A percentile compares a stretch with the other conserved stretches of the same genome.
Evolutionary conservation across 768 basidiomycete species (phyloP).

Genomic region (Russula virescens): DNA sequence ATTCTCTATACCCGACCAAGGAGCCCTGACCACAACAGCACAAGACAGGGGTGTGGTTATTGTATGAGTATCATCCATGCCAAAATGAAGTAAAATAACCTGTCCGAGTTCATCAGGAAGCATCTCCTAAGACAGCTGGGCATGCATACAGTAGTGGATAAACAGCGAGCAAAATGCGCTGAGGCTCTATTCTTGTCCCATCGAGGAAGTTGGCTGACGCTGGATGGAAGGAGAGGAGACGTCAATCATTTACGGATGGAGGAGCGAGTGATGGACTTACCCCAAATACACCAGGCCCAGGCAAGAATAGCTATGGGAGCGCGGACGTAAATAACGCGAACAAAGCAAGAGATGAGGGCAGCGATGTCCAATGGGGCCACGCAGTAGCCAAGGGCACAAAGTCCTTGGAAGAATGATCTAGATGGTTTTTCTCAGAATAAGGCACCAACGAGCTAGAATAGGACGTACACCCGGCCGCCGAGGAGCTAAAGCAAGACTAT

Average conservation of each 20-base stretch:
- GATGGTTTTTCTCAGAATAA: background rate
- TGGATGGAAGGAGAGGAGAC: slow-evolving; percentile 32
- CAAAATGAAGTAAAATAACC: slow-evolving; percentile 89
- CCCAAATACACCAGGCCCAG: slow-evolving; percentile 98
- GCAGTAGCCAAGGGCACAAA: slow-evolving; percentile 94
- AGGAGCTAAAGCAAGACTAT: slow-evolving; percentile 47
- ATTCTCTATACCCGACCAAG: background rate
- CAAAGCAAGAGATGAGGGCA: slow-evolving; percentile 79
- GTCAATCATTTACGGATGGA: background rate
- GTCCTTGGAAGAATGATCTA: slow-evolving; percentile 92
- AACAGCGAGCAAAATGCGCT: slow-evolving; percentile 86
- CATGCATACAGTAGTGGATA: slow-evolving; percentile 86
- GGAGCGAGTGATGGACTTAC: slow-evolving; percentile 41
- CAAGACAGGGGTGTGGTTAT: slow-evolving; percentile 31
- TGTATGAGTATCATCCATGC: slow-evolving; percentile 98
- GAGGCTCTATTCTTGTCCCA: slow-evolving; percentile 89
- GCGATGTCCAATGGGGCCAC: slow-evolving; percentile 90
- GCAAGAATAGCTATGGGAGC: slow-evolving; percentile 80
- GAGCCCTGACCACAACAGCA: slow-evolving; percentile 7
- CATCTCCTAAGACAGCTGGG: slow-evolving; percentile 15
- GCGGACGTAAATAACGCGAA: slow-evolving; percentile 80
- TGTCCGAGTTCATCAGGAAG: slow-evolving; percentile 29
- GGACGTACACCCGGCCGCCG: slow-evolving; percentile 71
- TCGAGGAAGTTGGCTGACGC: slow-evolving; percentile 94
- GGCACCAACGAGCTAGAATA: background rate